phyloP scores from a whole-genome alignment of 352 stramenopile genomes.

The Globisporangium emineosum region DNA sequence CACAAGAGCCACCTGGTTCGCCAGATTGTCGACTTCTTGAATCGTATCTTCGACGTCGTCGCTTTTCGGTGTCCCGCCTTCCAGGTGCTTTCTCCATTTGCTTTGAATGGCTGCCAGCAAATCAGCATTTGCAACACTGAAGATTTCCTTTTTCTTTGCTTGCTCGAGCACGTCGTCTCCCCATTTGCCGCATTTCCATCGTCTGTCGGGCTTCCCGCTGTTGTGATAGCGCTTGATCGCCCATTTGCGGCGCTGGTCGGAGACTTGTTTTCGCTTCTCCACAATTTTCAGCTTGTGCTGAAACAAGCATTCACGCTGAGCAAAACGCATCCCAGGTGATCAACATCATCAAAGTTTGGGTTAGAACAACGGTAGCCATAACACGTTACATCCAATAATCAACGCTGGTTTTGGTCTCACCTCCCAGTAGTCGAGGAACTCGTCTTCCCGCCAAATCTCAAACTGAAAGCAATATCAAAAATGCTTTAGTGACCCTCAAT shows the following conservation, averaged over 20 bases:
- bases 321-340: not conserved
- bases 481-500: no score
- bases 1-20: constrained; percentile 45
- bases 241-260: constrained; percentile 53
- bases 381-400: not conserved
- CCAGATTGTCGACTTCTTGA: constrained; percentile 31
- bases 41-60: constrained; percentile 27
- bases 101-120: constrained; percentile 48
- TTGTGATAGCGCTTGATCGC: constrained; percentile 41
- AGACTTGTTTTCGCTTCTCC: constrained; percentile 34
- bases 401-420: constrained; percentile 22
- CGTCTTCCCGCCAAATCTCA: constrained; percentile 70
- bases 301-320: constrained; percentile 60
- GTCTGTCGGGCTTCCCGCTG: constrained; percentile 59
- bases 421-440: constrained; percentile 80
- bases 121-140: constrained; percentile 49
- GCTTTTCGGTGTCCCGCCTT: constrained; percentile 3
- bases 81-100: constrained; percentile 43
- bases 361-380: not conserved
- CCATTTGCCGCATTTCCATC: constrained; percentile 51
- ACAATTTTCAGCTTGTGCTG: constrained; percentile 33
- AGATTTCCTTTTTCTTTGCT: constrained; percentile 44
- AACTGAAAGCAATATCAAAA: constrained; percentile 37
- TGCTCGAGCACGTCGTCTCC: constrained; percentile 40
- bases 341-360: not conserved